These are phyloP conservation scores for Botryosphaeria dothidea DNA, from an alignment of 2,329 filamentous ascomycete genomes.

Conservation along the genomic window DNA sequence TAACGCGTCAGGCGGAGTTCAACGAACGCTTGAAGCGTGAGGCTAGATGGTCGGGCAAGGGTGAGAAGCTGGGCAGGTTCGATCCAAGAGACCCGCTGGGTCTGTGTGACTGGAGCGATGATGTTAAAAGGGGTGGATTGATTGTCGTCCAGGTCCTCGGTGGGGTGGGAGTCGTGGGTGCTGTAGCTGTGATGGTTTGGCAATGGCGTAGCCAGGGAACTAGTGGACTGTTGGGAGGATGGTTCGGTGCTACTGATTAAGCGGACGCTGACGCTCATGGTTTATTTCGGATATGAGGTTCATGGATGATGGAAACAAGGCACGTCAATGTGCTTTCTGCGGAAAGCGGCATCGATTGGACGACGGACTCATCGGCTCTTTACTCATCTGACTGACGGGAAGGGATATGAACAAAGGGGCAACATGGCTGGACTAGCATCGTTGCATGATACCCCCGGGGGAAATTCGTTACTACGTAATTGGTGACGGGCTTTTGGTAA, in stretches of 20 bases:
- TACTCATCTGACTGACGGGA: neutral
- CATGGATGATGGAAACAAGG: neutral
- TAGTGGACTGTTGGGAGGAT: neutral
- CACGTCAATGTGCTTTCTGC: too few relatives aligned
- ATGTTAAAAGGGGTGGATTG: slow-evolving; percentile 65
- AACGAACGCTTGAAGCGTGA: slow-evolving; percentile 35
- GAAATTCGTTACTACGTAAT: neutral
- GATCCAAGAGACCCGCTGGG: slow-evolving; percentile 76
- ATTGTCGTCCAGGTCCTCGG: slow-evolving; percentile 72
- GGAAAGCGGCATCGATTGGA: too few relatives aligned
- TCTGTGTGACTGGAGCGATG: slow-evolving; percentile 68
- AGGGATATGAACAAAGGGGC: neutral
- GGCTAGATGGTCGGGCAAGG: slow-evolving; percentile 25
- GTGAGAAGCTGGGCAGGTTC: slow-evolving; percentile 30
- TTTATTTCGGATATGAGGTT: neutral
- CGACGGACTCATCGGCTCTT: too few relatives aligned
- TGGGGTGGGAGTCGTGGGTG: slow-evolving; percentile 72
- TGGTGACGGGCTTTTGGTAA: neutral
- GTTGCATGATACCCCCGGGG: slow-evolving; percentile 6
- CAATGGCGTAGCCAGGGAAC: slow-evolving; percentile 10
- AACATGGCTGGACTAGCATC: neutral
- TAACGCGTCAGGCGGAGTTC: slow-evolving; percentile 28
- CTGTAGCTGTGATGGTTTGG: slow-evolving; percentile 57
- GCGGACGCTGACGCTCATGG: too few relatives aligned
- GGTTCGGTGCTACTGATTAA: slow-evolving; percentile 1